phyloP scores from a whole-genome alignment of 2,329 filamentous ascomycete genomes.

The Zarea fungicola region DNA sequence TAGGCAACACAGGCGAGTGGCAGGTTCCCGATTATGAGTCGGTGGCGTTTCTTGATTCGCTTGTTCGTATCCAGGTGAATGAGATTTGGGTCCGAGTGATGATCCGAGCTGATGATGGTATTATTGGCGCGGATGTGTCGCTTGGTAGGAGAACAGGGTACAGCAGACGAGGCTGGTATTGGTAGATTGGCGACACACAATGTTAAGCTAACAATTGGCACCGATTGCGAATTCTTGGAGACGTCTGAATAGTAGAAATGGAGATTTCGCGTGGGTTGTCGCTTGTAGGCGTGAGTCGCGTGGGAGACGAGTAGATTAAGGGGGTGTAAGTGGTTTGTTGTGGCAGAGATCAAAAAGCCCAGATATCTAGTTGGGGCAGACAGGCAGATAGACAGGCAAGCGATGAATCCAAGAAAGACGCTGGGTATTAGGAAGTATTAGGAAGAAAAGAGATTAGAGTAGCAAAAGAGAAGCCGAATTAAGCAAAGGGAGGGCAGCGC shows the following conservation, averaged over 20 bases:
- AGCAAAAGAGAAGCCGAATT: slow-evolving; percentile 13
- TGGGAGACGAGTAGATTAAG: slow-evolving; percentile 5
- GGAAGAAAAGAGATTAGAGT: slow-evolving; percentile 13
- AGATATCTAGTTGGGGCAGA: not conserved
- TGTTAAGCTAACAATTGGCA: not conserved
- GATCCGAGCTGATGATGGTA: slow-evolving; percentile 10
- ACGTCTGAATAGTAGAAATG: not conserved
- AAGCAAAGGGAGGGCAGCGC: slow-evolving; percentile 17
- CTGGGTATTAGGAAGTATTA: slow-evolving; percentile 20
- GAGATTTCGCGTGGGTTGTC: not conserved
- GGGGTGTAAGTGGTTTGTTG: slow-evolving; percentile 13
- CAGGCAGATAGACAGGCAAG: not conserved
- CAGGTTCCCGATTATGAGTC: slow-evolving; percentile 22
- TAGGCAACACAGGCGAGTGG: slow-evolving; percentile 27
- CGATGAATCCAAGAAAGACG: slow-evolving; percentile 10
- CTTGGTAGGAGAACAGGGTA: not conserved
- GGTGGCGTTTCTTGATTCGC: slow-evolving; percentile 15
- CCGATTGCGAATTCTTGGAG: not conserved
- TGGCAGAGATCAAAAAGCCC: not conserved
- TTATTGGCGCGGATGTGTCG: not conserved
- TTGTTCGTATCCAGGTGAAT: slow-evolving; percentile 2
- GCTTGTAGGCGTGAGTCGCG: slow-evolving; percentile 9
- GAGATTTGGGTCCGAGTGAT: slow-evolving; percentile 8
- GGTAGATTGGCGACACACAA: not conserved
- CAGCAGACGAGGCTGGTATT: not conserved